phyloP scores from a whole-genome alignment of 352 stramenopile species.

The Globisporangium solare region DNA sequence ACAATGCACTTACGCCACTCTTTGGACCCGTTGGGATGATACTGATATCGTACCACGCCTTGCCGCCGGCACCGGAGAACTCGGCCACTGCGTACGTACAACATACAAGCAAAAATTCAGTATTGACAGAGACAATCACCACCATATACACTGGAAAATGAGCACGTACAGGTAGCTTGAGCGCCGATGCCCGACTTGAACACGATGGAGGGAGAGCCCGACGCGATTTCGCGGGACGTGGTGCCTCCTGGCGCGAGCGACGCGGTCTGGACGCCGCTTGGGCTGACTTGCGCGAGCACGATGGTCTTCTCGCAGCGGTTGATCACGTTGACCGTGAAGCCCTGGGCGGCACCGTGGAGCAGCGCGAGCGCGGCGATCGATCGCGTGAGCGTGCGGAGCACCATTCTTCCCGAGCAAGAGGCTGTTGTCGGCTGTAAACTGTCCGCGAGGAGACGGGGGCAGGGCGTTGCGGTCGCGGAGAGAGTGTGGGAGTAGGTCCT shows the following conservation, averaged over 20 bases:
- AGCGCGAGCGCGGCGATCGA: conserved; percentile 25
- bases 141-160: no score
- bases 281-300: conserved; percentile 36
- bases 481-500: not conserved
- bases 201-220: conserved; percentile 31
- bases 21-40: conserved; percentile 67
- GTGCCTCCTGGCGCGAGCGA: conserved; percentile 28
- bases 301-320: conserved; percentile 52
- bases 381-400: conserved; percentile 23
- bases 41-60: conserved; percentile 68
- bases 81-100: conserved; percentile 41
- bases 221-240: conserved; percentile 24
- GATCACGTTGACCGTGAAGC: conserved; percentile 48
- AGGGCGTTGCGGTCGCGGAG: not conserved
- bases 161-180: conserved; percentile 51
- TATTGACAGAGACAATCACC: not conserved
- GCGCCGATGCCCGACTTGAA: conserved; percentile 45
- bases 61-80: conserved; percentile 50
- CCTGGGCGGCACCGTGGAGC: conserved; percentile 22
- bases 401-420: conserved; percentile 12
- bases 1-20: conserved; percentile 41
- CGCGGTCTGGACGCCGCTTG: conserved; percentile 19
- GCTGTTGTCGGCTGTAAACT: not conserved
- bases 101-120: not conserved
- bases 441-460: not conserved